Evolutionary conservation across 2,329 filamentous ascomycete genomes (phyloP).

Genomic region (Passalora sequoiae): DNA sequence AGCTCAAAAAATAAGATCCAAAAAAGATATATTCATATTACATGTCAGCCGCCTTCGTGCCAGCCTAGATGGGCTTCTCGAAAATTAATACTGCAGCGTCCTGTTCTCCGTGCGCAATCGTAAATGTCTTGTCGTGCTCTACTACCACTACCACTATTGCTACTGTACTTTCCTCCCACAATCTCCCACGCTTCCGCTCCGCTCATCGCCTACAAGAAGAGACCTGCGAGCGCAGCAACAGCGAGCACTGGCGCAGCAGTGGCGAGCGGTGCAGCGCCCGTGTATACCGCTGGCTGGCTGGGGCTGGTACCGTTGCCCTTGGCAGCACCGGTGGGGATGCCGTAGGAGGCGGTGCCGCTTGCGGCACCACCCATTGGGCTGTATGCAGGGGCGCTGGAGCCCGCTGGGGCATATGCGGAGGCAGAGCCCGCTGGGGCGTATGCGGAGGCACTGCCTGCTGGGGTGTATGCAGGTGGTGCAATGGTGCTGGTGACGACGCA

Average conservation of each 20-base stretch:
- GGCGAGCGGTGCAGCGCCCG: neutral
- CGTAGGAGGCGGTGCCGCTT: neutral
- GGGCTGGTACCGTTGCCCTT: neutral
- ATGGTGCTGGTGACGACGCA: neutral
- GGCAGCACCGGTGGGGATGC: too few species aligned
- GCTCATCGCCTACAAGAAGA: neutral
- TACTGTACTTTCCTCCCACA: too few species aligned
- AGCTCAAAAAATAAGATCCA: neutral
- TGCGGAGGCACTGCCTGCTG: neutral
- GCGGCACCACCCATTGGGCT: neutral
- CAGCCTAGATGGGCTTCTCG: neutral
- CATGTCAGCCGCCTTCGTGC: neutral
- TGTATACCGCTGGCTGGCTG: neutral
- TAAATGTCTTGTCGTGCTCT: neutral
- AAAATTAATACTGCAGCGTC: neutral
- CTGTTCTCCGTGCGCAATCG: neutral
- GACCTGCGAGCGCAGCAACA: neutral
- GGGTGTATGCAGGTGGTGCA: neutral
- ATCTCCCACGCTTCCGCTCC: neutral
- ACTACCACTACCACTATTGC: too few species aligned
- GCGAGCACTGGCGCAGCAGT: neutral
- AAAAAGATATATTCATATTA: neutral
- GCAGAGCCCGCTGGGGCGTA: neutral
- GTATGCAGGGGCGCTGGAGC: neutral
- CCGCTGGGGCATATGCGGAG: neutral